Conservation (phyloP, 495 filamentous ascomycete genomes). For the Neurospora cerealis region DNA sequence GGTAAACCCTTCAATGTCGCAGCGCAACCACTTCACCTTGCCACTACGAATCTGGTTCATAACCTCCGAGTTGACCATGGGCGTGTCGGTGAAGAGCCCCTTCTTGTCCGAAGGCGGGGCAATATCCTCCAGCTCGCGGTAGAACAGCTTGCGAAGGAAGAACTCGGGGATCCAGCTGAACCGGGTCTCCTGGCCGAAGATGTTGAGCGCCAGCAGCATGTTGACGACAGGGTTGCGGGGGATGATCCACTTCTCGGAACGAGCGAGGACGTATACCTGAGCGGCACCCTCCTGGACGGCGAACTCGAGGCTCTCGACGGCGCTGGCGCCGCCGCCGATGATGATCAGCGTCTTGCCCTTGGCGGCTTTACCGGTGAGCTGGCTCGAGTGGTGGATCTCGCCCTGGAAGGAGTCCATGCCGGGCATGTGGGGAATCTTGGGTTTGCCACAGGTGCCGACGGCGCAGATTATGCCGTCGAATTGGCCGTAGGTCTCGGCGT, state of each 20-base stretch:
- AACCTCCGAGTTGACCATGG: constrained; percentile 78
- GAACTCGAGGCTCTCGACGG: constrained; percentile 78
- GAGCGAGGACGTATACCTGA: constrained; percentile 62
- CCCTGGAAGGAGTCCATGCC: constrained; percentile 59
- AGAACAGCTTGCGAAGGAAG: constrained; percentile 69
- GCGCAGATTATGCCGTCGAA: constrained; percentile 74
- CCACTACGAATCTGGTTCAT: constrained; percentile 67
- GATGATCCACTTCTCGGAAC: constrained; percentile 84
- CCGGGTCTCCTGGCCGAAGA: constrained; percentile 66
- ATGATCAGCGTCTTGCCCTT: constrained; percentile 64
- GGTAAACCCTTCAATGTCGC: constrained; percentile 60
- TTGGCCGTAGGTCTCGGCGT: constrained; percentile 42
- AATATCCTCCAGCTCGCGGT: constrained; percentile 73
- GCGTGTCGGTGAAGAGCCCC: constrained; percentile 71
- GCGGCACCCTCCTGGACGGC: constrained; percentile 54
- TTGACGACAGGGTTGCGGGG: constrained; percentile 69
- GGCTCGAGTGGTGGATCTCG: constrained; percentile 61
- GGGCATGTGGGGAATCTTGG: constrained; percentile 58
- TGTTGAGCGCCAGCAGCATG: constrained; percentile 62
- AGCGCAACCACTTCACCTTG: constrained; percentile 69
- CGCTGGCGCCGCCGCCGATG: constrained; percentile 71
- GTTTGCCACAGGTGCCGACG: constrained; percentile 69
- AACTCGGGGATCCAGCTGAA: constrained; percentile 71
- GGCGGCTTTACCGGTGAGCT: constrained; percentile 54
- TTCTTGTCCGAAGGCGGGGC: constrained; percentile 45